Conservation (phyloP, 345 rosid species). For the Acer negundo region DNA sequence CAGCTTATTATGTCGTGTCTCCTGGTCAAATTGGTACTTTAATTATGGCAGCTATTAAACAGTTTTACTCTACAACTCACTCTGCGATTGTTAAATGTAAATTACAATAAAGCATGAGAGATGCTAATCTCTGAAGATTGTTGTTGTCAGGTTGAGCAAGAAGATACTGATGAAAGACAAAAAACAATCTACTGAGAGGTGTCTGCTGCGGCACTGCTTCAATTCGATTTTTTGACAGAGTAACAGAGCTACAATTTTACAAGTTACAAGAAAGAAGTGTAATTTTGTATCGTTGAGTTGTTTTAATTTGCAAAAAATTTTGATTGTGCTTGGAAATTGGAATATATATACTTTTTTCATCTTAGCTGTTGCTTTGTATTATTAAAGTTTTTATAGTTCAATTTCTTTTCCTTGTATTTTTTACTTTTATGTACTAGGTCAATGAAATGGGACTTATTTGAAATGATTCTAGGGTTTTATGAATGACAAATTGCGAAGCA, state of each 20-base stretch:
- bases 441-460: too few relatives aligned
- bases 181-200: conserved; percentile 33
- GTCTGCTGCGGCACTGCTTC: background rate
- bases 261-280: background rate
- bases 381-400: background rate
- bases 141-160: conserved; percentile 59
- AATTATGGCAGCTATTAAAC: background rate
- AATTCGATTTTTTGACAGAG: conserved; percentile 2
- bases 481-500: too few relatives aligned
- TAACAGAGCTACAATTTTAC: background rate
- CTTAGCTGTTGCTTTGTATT: background rate
- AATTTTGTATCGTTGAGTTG: conserved; percentile 2
- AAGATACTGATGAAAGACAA: conserved; percentile 50
- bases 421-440: too few relatives aligned
- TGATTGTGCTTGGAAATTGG: background rate
- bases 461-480: too few relatives aligned
- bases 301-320: background rate
- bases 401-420: background rate
- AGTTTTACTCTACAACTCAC: background rate
- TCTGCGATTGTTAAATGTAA: background rate
- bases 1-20: background rate
- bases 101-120: background rate
- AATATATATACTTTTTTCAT: background rate
- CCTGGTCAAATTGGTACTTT: background rate
- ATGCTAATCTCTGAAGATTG: background rate